A percentile compares a stretch with the other conserved stretches of the same genome.
phyloP scores from a whole-genome alignment of 139 green algal species.

The Chlorella sp. region DNA sequence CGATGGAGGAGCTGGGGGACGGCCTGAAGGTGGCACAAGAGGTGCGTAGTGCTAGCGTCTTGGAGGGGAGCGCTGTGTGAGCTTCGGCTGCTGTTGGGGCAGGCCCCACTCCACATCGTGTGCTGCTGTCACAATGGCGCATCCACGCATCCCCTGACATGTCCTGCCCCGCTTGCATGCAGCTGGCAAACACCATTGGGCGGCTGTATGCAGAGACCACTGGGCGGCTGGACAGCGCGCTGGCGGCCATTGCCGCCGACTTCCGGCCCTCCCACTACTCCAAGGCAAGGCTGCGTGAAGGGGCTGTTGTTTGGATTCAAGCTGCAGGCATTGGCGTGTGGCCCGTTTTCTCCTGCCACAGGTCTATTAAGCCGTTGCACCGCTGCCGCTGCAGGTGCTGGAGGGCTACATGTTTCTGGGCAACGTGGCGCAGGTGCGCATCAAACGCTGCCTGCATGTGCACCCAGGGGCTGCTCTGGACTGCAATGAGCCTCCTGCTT shows the following conservation, averaged over 20 bases:
- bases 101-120: too few relatives aligned
- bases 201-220: slow-evolving; percentile 52
- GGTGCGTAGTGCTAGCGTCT: not conserved
- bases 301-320: too few relatives aligned
- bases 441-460: not conserved
- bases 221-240: slow-evolving; percentile 39
- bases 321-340: too few relatives aligned
- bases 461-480: too few relatives aligned
- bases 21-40: slow-evolving; percentile 39
- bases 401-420: slow-evolving; percentile 59
- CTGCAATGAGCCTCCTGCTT: too few relatives aligned
- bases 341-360: too few relatives aligned
- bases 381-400: slow-evolving; percentile 36
- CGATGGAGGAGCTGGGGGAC: slow-evolving; percentile 45
- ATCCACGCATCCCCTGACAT: not conserved
- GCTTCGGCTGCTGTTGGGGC: too few relatives aligned
- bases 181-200: slow-evolving; percentile 40
- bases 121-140: not conserved
- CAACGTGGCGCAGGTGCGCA: slow-evolving; percentile 26
- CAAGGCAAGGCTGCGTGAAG: too few relatives aligned
- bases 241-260: slow-evolving; percentile 51
- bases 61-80: too few relatives aligned
- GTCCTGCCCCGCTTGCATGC: not conserved
- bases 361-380: too few relatives aligned
- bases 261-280: slow-evolving; percentile 46